Conservation (phyloP, 192 early-diverging fungal genomes). For the Coemansia sp. region DNA sequence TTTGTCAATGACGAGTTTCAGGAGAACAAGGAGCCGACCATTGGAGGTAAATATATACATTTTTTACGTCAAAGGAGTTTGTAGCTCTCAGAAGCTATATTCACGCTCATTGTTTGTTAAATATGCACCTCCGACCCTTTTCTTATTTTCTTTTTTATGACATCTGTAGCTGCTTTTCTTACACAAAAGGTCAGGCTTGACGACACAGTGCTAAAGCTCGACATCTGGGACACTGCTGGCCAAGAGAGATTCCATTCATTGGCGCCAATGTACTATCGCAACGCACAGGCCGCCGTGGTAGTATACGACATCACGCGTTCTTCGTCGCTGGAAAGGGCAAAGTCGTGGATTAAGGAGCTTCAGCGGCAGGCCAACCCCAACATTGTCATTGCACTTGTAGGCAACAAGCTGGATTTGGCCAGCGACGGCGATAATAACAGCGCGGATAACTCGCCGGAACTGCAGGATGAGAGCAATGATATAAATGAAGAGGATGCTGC, state of each 20-base stretch:
- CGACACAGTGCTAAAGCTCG: constrained; percentile 79
- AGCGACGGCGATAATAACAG: not conserved
- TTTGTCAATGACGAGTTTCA: constrained; percentile 95
- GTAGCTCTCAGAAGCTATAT: no score
- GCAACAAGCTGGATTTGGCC: constrained; percentile 91
- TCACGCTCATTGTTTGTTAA: not conserved
- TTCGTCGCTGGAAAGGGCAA: constrained; percentile 88
- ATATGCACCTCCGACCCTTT: not conserved
- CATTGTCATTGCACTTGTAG: constrained; percentile 94
- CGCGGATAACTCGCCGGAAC: constrained; percentile 26
- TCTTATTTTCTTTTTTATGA: not conserved
- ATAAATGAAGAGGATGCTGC: constrained; percentile 5
- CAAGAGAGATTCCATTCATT: constrained; percentile 97
- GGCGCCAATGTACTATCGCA: constrained; percentile 96
- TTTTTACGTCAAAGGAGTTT: no score
- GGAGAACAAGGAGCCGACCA: constrained; percentile 98
- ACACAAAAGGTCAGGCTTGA: constrained; percentile 94
- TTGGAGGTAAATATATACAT: constrained; percentile 64
- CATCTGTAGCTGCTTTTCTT: constrained; percentile 69
- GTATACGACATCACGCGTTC: constrained; percentile 92
- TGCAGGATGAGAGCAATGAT: constrained; percentile 9
- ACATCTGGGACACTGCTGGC: constrained; percentile 94
- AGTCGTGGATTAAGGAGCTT: constrained; percentile 95
- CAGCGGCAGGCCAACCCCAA: constrained; percentile 93
- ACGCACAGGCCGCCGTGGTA: constrained; percentile 95